phyloP scores from a whole-genome alignment of 208 protist species.

The Leishmania lainsoni region DNA sequence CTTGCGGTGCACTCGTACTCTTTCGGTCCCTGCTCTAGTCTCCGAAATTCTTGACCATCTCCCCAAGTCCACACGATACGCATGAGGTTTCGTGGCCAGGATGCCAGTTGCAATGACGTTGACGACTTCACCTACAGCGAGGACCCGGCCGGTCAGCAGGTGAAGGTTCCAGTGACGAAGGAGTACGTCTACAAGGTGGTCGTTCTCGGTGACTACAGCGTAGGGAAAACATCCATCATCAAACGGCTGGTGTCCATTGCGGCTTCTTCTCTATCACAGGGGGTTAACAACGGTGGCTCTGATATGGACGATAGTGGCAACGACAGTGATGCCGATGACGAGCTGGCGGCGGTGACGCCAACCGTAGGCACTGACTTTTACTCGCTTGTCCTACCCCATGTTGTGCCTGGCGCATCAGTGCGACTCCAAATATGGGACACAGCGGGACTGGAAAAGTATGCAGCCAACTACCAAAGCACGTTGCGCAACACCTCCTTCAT shows the following conservation, averaged over 20 bases:
- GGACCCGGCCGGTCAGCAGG: slow-evolving; percentile 5
- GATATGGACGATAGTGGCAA: slow-evolving; percentile 18
- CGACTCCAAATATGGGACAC: slow-evolving; percentile 84
- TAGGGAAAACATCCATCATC: slow-evolving; percentile 74
- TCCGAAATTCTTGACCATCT: not conserved
- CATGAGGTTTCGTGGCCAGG: not conserved
- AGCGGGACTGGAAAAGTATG: slow-evolving; percentile 94
- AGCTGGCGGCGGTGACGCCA: slow-evolving; percentile 19
- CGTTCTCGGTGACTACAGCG: slow-evolving; percentile 35
- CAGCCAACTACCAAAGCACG: slow-evolving; percentile 88
- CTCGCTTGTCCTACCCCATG: slow-evolving; percentile 36
- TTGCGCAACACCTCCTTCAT: slow-evolving; percentile 92
- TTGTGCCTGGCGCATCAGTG: slow-evolving; percentile 37
- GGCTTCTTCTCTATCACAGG: not conserved
- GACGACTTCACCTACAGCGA: slow-evolving; percentile 28
- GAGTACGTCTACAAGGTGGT: slow-evolving; percentile 39
- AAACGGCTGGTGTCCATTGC: slow-evolving; percentile 37
- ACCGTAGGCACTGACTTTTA: slow-evolving; percentile 77
- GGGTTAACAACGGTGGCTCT: not conserved
- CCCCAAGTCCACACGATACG: not conserved
- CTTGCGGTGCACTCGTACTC: not conserved
- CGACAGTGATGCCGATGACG: slow-evolving; percentile 20
- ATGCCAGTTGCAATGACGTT: not conserved
- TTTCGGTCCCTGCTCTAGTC: not conserved
- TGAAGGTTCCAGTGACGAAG: slow-evolving; percentile 9